These are phyloP conservation scores for Talaromyces sp. DNA, from an alignment of 2,329 filamentous ascomycete species.

Conservation along the genomic window DNA sequence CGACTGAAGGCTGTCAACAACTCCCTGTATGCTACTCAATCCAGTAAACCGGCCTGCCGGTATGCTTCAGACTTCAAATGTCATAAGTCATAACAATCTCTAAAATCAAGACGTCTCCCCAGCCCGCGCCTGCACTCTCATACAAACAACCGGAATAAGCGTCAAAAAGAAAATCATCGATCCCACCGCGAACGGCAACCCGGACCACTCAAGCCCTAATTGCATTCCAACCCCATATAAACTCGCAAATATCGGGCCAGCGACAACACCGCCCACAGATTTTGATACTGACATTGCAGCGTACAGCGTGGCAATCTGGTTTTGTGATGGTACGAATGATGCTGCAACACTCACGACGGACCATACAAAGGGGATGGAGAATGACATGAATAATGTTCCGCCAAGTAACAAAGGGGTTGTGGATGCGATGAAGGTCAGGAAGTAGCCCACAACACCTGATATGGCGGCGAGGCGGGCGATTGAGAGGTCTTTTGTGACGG, in stretches of 20 bases:
- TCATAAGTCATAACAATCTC: background rate
- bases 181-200: slow-evolving; percentile 30
- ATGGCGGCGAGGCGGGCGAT: slow-evolving; percentile 26
- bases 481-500: slow-evolving; percentile 26
- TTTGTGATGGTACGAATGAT: slow-evolving; percentile 25
- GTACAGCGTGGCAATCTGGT: slow-evolving; percentile 32
- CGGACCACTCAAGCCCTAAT: slow-evolving; percentile 29
- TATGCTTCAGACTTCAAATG: background rate
- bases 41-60: background rate
- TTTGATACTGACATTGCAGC: slow-evolving; percentile 28
- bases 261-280: slow-evolving; percentile 26
- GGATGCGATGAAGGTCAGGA: slow-evolving; percentile 24
- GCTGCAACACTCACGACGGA: slow-evolving; percentile 30
- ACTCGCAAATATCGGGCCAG: slow-evolving; percentile 30
- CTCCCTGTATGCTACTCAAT: background rate
- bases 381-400: slow-evolving; percentile 28
- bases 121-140: slow-evolving; percentile 5
- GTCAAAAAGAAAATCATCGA: slow-evolving; percentile 20
- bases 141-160: slow-evolving; percentile 9
- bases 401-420: slow-evolving; percentile 23
- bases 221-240: slow-evolving; percentile 29
- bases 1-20: background rate
- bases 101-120: background rate
- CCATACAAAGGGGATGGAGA: slow-evolving; percentile 28
- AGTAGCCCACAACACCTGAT: slow-evolving; percentile 26